Percentiles rank a stretch among this genome's conserved stretches.
Conservation (phyloP, 371 early-diverging fungal genomes). For the Funneliformis caledonium region DNA sequence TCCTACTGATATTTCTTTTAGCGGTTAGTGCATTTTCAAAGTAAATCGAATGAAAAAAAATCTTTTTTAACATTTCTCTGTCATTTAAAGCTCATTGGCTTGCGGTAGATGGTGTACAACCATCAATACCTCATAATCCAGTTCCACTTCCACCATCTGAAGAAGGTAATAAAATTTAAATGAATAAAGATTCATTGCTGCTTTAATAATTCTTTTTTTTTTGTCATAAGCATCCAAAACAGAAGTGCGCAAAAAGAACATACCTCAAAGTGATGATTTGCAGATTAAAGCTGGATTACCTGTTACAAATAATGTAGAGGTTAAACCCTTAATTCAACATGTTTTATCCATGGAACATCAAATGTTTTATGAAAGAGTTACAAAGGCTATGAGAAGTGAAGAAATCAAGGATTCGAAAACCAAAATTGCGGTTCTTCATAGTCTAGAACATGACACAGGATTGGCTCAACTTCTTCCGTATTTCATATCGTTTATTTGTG, state of each 20-base stretch:
- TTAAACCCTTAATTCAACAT: constrained; percentile 88
- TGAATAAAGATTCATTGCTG: neutral
- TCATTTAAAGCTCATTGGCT: constrained; percentile 89
- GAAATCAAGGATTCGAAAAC: constrained; percentile 61
- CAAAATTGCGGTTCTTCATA: constrained; percentile 83
- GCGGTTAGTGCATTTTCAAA: constrained; percentile 51
- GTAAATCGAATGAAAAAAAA: neutral
- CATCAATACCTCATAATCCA: constrained; percentile 98
- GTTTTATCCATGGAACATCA: constrained; percentile 95
- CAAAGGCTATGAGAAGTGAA: constrained; percentile 80
- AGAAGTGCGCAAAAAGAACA: constrained; percentile 13
- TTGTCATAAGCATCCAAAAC: neutral
- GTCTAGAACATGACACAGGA: constrained; percentile 91
- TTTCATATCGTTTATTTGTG: constrained; percentile 95
- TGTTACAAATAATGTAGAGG: constrained; percentile 64
- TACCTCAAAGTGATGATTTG: neutral
- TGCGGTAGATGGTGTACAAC: constrained; percentile 99
- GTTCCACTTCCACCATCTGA: constrained; percentile 39
- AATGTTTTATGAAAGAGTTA: constrained; percentile 97
- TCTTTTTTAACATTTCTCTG: neutral
- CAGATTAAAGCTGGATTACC: constrained; percentile 38
- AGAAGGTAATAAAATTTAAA: constrained; percentile 22
- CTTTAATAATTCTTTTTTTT: neutral
- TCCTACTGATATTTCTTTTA: constrained; percentile 87
- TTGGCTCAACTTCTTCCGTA: constrained; percentile 98